Base-by-base conservation (phyloP, 139 green algal species). In the Picochlorum sp. region DNA sequence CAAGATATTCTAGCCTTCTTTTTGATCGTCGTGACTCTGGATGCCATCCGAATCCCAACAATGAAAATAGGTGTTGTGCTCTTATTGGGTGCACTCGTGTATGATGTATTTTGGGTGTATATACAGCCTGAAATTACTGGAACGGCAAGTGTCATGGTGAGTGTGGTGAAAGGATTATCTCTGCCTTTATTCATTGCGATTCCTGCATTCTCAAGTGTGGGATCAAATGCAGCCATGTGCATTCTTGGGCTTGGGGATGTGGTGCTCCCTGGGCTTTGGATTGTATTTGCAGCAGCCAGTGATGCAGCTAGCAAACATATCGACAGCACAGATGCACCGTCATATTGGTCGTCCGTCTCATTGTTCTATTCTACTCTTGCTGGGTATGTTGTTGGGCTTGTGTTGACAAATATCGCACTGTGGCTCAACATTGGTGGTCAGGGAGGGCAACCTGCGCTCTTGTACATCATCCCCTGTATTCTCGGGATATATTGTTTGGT, bases 91-190 rank as follows among this genome's bases (percentile, higher is more conserved):
- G 81, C 78, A 23, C 85, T 95, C 46, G 26, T 73, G 3, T 93
- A 94, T 69, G 87, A 96, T 74, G 80, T 97, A 18, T 97, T 94
- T 69, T 97, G 84, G 87, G 92, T 97, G 15, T 98, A 96, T 81
- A 64, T 98, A 21, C 84, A 92, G 73, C 92, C 92, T 4, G 32
- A 84, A 24, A 62, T 97, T 5, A 80, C 85, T n/a, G 61, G 78
- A n/a, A 76, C 84, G 0, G 45, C 82, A 21, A 86, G 69, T 50
- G 91, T 96, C n/a, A 97, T 96, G 90, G 78, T 97, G 1, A 61
- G 80, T 41, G 79, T 87, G 21, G 81, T 81, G 2, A 82, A 72
- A 21, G 68, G 76, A 6, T 73, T 70, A 21, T 50, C 41, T 18
- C 64, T 96, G 54, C 91, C 91, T 16, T 93, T 97, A 84, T 64